These are phyloP conservation scores for Coelastrella sp. DNA, from an alignment of 139 green algal species.

Conservation along the genomic window DNA sequence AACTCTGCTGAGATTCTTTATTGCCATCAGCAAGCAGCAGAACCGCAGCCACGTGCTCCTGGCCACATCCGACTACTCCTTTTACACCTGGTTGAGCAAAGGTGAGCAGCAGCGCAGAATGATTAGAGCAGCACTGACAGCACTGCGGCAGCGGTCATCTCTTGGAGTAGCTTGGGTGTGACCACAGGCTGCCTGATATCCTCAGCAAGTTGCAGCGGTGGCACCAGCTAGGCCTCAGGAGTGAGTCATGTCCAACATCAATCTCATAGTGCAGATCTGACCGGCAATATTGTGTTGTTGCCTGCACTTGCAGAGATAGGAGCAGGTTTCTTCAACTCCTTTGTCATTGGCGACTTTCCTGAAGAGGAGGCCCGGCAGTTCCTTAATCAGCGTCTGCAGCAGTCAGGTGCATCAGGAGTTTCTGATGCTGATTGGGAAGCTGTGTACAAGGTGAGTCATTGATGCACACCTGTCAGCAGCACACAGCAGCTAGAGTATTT, in stretches of 20 bases:
- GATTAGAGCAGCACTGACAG: not conserved
- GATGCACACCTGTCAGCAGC: not conserved
- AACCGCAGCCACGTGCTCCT: constrained; percentile 8
- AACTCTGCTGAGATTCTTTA: constrained; percentile 12
- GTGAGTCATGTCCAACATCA: not conserved
- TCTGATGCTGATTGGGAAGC: constrained; percentile 9
- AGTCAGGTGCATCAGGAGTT: not conserved
- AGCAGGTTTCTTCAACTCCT: not conserved
- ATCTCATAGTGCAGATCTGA: not conserved
- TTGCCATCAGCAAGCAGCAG: constrained; percentile 27
- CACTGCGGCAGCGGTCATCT: not conserved
- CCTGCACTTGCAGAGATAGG: constrained; percentile 8
- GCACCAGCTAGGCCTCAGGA: not conserved
- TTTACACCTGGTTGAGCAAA: constrained; percentile 15
- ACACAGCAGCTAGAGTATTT: not conserved
- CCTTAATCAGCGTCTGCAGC: constrained; percentile 10
- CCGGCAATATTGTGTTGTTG: constrained; percentile 5
- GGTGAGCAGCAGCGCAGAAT: not conserved
- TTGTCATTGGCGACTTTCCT: constrained; percentile 10
- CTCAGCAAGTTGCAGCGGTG: not conserved
- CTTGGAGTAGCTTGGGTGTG: not conserved
- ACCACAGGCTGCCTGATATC: not conserved
- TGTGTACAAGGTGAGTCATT: constrained; percentile 23
- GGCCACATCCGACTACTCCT: constrained; percentile 19
- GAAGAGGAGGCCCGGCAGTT: not conserved